Conservation (phyloP, 192 early-diverging fungal genomes). For the Podila epigama region DNA sequence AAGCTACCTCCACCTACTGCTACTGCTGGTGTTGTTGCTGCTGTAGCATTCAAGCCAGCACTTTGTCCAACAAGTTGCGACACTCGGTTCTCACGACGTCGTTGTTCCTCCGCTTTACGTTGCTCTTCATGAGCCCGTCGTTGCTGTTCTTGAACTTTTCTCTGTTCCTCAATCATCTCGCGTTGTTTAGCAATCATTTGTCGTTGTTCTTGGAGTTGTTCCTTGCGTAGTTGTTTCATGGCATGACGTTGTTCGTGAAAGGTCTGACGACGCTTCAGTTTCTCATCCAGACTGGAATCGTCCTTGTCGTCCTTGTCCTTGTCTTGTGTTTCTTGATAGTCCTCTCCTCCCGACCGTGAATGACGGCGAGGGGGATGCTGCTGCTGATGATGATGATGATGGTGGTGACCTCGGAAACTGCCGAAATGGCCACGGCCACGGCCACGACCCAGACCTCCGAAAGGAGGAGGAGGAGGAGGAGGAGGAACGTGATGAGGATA, state of each 20-base stretch:
- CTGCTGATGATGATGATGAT: constrained; percentile 8
- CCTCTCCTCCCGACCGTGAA: constrained; percentile 15
- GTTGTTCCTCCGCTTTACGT: constrained; percentile 13
- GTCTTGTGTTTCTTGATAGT: not conserved
- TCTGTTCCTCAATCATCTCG: constrained; percentile 8
- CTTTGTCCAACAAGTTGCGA: constrained; percentile 4
- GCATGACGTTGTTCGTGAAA: constrained; percentile 34
- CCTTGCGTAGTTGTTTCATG: constrained; percentile 15
- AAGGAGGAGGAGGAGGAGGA: not conserved
- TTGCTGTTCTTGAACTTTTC: constrained; percentile 10
- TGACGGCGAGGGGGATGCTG: constrained; percentile 28
- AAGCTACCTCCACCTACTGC: constrained; percentile 31
- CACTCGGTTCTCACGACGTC: constrained; percentile 3
- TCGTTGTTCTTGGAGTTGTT: constrained; percentile 11
- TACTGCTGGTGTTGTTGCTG: not conserved
- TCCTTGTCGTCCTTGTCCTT: constrained; percentile 4
- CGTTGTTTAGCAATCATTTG: not conserved
- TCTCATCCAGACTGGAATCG: constrained; percentile 2
- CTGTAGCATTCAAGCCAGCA: not conserved
- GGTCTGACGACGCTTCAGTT: constrained; percentile 37
- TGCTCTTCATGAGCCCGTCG: constrained; percentile 8
- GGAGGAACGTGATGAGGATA: not conserved
- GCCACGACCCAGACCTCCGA: not conserved
- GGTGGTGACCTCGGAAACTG: not conserved
- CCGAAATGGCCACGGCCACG: not conserved